Base-by-base conservation (phyloP, 2,329 filamentous ascomycete species). In the Onygenales sp. region DNA sequence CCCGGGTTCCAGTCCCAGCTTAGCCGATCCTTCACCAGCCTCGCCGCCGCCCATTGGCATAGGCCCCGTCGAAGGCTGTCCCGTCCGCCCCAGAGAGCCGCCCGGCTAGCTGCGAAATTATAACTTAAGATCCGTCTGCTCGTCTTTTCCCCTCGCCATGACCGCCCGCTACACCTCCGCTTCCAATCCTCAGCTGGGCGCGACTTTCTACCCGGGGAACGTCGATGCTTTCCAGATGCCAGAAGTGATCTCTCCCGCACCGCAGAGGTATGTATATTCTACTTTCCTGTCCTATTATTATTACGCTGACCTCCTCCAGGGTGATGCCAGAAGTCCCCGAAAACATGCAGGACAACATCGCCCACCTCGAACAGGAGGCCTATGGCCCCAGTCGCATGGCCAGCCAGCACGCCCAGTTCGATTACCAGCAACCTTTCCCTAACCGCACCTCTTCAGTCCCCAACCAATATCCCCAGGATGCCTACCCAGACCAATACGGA, bases 291-390 rank as follows among this genome's bases (percentile, higher is more conserved):
- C 17, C 31, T 14, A 9, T 37, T 9, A 10, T 31, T 49, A 31
- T 14, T 49, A 13, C 17, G 11, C 46, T 49, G 8, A 39, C 17
- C 11, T 31, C n/a, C 9, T 43, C 52, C 70, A 95, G 89, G 76
- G 83, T 94, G 65, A 95, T 92, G 84, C 88, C 89, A 68, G 90
- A 96, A 78, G 90, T 96, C 60, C 89, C 92, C 61, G 87, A 92
- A 72, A 92, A 95, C 73, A 96, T 98, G 82, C 90, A 95, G 74
- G 86, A 95, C 65, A 92, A 88, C 72, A 81, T 98, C 60, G 87
- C 92, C 65, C 85, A 91, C 70, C 83, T 98, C 75, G 91, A 96
- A 77, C 79, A 90, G 56, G 85, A 90, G 75, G 86, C 86, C 56
- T 64, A 65, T 52, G 65, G 63, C 49, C 64, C 73, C 70, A 74